A percentile compares a stretch with the other conserved stretches of the same genome.
These are phyloP conservation scores for Sclerotinia minor DNA, from an alignment of 2,329 filamentous ascomycete species.

Conservation along the genomic window DNA sequence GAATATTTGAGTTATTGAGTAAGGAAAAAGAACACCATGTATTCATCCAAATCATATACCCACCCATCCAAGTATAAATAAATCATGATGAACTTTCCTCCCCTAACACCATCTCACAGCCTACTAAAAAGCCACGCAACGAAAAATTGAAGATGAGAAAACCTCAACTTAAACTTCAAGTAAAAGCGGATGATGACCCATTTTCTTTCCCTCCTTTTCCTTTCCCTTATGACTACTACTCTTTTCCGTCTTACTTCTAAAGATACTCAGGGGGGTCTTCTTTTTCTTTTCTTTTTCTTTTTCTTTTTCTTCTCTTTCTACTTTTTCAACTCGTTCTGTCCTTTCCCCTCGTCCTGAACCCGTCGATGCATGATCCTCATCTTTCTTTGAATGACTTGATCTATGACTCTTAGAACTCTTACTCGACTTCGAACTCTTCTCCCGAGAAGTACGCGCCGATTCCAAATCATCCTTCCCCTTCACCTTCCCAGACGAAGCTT, in stretches of 20 bases:
- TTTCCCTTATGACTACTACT: constrained; percentile 13
- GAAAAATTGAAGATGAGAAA: not conserved
- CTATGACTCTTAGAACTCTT: not conserved
- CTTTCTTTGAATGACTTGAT: constrained; percentile 15
- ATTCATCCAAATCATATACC: not conserved
- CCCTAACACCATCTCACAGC: too few relatives aligned
- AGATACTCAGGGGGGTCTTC: constrained; percentile 19
- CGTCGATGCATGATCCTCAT: not conserved
- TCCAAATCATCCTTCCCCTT: not conserved
- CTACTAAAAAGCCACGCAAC: not conserved
- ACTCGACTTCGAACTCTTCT: not conserved
- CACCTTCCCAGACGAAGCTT: not conserved
- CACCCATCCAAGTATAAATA: not conserved
- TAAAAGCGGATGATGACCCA: constrained; percentile 24
- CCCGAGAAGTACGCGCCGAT: not conserved
- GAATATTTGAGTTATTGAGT: too few relatives aligned
- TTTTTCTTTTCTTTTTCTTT: constrained; percentile 17
- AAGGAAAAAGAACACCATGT: too few relatives aligned
- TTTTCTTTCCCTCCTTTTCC: constrained; percentile 20
- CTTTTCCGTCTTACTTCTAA: constrained; percentile 18
- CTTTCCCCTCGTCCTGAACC: not conserved
- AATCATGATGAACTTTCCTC: not conserved
- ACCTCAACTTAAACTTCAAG: not conserved
- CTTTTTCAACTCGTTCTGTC: not conserved
- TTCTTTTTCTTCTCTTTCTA: not conserved